A percentile compares a stretch with the other conserved stretches of the same genome.
These are phyloP conservation scores for Iberis pinnata DNA, from an alignment of 345 rosid genomes.

Conservation along the genomic window DNA sequence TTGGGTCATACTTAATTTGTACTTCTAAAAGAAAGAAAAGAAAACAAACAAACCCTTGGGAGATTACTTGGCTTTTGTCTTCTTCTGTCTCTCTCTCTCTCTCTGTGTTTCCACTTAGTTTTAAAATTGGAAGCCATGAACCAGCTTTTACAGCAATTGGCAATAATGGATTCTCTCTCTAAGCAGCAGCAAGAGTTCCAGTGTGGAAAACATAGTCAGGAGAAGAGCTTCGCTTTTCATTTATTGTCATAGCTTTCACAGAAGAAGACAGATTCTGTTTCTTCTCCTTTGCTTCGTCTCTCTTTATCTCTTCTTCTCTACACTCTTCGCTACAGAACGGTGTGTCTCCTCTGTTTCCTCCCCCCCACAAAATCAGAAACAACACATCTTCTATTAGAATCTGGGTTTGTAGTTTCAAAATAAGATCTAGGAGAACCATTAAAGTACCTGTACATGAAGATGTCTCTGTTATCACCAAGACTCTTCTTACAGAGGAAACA, in stretches of 20 bases:
- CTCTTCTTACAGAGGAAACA: constrained; percentile 66
- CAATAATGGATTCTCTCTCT: constrained; percentile 16
- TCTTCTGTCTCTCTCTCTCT: background rate
- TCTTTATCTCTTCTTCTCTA: constrained; percentile 69
- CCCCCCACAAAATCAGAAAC: background rate
- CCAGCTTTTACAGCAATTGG: constrained; percentile 8
- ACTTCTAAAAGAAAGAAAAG: too few species aligned
- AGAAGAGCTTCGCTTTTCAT: constrained; percentile 28
- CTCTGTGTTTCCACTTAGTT: background rate
- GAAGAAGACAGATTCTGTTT: constrained; percentile 56
- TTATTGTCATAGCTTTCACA: constrained; percentile 50
- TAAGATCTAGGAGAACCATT: too few species aligned
- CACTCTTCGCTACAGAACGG: constrained; percentile 89
- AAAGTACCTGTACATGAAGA: constrained; percentile 73
- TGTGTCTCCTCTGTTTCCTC: constrained; percentile 61
- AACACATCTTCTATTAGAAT: constrained; percentile 6
- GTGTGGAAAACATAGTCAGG: constrained; percentile 25
- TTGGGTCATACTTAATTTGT: too few species aligned
- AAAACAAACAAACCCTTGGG: too few species aligned
- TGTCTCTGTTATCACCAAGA: constrained; percentile 59
- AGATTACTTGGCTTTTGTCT: too few species aligned
- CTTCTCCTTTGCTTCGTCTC: constrained; percentile 58
- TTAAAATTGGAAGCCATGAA: constrained; percentile 11
- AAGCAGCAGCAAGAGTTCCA: constrained; percentile 36
- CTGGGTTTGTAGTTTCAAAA: too few species aligned